phyloP scores from a whole-genome alignment of 805 yeast species.

The Scheffersomyces coipomensis region DNA sequence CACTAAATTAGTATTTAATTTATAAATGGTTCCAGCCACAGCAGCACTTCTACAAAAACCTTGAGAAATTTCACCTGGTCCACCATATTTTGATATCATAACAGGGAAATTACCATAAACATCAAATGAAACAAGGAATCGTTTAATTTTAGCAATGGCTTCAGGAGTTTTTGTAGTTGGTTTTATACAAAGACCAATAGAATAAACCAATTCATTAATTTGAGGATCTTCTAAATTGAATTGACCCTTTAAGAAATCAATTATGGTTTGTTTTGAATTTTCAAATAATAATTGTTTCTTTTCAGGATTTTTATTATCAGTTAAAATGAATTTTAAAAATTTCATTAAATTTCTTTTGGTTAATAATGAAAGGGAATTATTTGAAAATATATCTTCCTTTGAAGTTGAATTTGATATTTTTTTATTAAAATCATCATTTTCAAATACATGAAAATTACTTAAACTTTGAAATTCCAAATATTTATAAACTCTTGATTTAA shows the following conservation, averaged over 20 bases:
- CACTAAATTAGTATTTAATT: conserved; percentile 64
- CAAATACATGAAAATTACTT: conserved; percentile 89
- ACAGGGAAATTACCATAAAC: conserved; percentile 95
- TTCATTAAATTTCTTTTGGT: conserved; percentile 87
- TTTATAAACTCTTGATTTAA: conserved; percentile 84
- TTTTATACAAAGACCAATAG: conserved; percentile 77
- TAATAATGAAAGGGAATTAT: conserved; percentile 69
- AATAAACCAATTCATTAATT: conserved; percentile 76
- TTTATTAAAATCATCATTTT: conserved; percentile 79
- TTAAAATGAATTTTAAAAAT: conserved; percentile 81
- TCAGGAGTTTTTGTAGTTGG: conserved; percentile 62
- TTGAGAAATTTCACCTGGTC: conserved; percentile 93
- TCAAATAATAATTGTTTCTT: conserved; percentile 56
- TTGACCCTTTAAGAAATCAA: conserved; percentile 55
- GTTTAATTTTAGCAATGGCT: conserved; percentile 77
- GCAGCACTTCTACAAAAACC: conserved; percentile 98
- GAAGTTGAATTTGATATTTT: conserved; percentile 69
- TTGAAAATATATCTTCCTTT: conserved; percentile 91
- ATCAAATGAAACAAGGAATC: conserved; percentile 82
- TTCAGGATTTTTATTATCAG: conserved; percentile 56
- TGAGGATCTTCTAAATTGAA: conserved; percentile 76
- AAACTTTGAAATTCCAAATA: conserved; percentile 91
- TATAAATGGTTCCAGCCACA: conserved; percentile 94
- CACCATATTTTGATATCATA: conserved; percentile 88
- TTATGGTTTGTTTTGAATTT: conserved; percentile 56